phyloP scores from a whole-genome alignment of 2,329 filamentous ascomycete species.

The Pseudogymnoascus sp. region DNA sequence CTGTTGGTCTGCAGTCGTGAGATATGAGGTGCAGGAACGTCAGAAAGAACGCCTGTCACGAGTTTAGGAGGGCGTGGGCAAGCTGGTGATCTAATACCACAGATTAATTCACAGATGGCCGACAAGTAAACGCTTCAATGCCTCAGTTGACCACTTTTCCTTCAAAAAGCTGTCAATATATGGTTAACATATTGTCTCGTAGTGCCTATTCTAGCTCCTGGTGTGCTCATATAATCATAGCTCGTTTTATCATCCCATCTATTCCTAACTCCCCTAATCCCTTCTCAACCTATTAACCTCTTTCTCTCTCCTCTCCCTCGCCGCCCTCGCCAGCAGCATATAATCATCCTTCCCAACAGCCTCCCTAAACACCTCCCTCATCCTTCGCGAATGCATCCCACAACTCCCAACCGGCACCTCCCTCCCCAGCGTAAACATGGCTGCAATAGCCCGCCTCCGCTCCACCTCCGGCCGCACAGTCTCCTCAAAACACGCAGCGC shows the following conservation, averaged over 20 bases:
- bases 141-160: not conserved
- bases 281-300: constrained; percentile 48
- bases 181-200: not conserved
- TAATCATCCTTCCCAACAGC: constrained; percentile 60
- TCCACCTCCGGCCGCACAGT: constrained; percentile 62
- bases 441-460: constrained; percentile 46
- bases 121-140: not conserved
- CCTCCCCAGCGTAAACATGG: constrained; percentile 54
- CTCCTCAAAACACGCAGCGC: constrained; percentile 76
- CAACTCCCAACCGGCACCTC: constrained; percentile 51
- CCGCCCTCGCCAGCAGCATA: constrained; percentile 48
- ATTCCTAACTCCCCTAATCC: constrained; percentile 52
- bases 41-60: not conserved
- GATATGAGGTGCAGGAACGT: not conserved
- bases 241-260: constrained; percentile 21
- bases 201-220: not conserved
- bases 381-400: constrained; percentile 71
- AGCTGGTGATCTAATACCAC: not conserved
- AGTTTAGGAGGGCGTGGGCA: not conserved
- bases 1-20: not conserved
- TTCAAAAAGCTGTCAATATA: not conserved
- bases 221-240: not conserved
- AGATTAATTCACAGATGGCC: not conserved
- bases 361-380: constrained; percentile 63
- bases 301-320: constrained; percentile 48